Evolutionary conservation across 2,329 filamentous ascomycete species (phyloP).

Genomic region (Curvularia sp.): DNA sequence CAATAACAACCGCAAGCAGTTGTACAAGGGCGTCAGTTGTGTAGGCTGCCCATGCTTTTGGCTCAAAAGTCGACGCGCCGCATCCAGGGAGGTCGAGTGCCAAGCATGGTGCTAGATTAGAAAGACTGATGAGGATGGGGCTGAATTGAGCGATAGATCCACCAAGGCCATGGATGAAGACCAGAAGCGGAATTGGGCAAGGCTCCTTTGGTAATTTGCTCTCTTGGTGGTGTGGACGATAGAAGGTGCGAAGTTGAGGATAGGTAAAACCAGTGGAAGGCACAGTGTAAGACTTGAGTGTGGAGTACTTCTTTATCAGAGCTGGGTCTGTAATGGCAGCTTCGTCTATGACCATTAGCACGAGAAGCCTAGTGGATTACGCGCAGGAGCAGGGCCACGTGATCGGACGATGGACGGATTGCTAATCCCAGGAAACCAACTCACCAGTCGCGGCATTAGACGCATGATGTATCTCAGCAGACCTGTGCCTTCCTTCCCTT

Average conservation of each 20-base stretch:
- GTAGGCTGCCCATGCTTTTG: constrained; percentile 78
- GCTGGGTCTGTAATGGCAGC: constrained; percentile 72
- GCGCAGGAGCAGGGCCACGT: constrained; percentile 15
- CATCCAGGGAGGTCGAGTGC: constrained; percentile 92
- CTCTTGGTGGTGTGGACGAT: constrained; percentile 80
- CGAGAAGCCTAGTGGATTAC: not conserved
- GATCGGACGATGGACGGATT: constrained; percentile 9
- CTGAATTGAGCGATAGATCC: constrained; percentile 90
- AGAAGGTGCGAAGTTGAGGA: constrained; percentile 80
- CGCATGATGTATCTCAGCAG: constrained; percentile 28
- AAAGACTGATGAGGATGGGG: constrained; percentile 78
- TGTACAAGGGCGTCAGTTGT: constrained; percentile 76
- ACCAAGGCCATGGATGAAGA: constrained; percentile 93
- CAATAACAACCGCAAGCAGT: constrained; percentile 76
- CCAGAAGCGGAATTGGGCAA: constrained; percentile 78
- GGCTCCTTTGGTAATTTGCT: constrained; percentile 78
- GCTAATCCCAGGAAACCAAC: constrained; percentile 24
- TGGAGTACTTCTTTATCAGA: constrained; percentile 79
- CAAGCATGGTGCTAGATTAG: constrained; percentile 82
- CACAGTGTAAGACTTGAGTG: constrained; percentile 75
- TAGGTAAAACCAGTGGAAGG: constrained; percentile 70
- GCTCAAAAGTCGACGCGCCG: constrained; percentile 77
- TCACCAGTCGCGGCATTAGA: constrained; percentile 37
- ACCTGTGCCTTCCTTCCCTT: constrained; percentile 27
- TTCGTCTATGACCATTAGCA: constrained; percentile 41